Conservation (phyloP, 495 filamentous ascomycete species). For the Xylaria curta region DNA sequence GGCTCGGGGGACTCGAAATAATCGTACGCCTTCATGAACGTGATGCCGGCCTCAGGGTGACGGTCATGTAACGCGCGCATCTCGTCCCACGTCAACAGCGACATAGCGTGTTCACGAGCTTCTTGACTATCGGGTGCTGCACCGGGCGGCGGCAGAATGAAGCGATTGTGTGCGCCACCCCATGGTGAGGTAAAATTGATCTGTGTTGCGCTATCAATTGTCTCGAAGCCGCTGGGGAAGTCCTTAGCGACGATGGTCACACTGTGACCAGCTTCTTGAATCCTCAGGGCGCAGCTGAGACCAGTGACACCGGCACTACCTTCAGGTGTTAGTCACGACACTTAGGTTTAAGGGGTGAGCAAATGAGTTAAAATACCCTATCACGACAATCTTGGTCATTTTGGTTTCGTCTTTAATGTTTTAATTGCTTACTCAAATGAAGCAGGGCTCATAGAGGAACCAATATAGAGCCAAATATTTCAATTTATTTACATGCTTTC, state of each 20-base stretch:
- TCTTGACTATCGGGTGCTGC: slow-evolving; percentile 29
- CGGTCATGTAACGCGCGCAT: slow-evolving; percentile 51
- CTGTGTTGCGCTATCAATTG: slow-evolving; percentile 47
- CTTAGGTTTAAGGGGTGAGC: neutral
- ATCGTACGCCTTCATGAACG: slow-evolving; percentile 61
- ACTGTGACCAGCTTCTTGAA: slow-evolving; percentile 54
- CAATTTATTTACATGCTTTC: neutral
- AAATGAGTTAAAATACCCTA: slow-evolving; percentile 19
- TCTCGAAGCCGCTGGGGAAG: slow-evolving; percentile 57
- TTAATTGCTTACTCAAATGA: neutral
- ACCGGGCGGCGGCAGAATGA: slow-evolving; percentile 53
- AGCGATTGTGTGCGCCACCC: slow-evolving; percentile 69
- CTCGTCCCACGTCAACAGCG: slow-evolving; percentile 57
- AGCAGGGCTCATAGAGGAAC: neutral
- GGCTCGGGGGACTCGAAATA: slow-evolving; percentile 61
- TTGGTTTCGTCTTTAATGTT: neutral
- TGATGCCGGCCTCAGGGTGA: slow-evolving; percentile 60
- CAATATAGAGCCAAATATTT: neutral
- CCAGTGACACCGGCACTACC: slow-evolving; percentile 66
- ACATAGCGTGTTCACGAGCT: slow-evolving; percentile 55
- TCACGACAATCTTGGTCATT: slow-evolving; percentile 22
- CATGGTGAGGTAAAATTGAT: slow-evolving; percentile 70
- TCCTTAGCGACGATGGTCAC: slow-evolving; percentile 64
- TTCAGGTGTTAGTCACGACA: slow-evolving; percentile 13
- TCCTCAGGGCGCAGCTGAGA: slow-evolving; percentile 57